Evolutionary conservation across 768 basidiomycete species (phyloP).

Genomic region (Termitomyces heimii): DNA sequence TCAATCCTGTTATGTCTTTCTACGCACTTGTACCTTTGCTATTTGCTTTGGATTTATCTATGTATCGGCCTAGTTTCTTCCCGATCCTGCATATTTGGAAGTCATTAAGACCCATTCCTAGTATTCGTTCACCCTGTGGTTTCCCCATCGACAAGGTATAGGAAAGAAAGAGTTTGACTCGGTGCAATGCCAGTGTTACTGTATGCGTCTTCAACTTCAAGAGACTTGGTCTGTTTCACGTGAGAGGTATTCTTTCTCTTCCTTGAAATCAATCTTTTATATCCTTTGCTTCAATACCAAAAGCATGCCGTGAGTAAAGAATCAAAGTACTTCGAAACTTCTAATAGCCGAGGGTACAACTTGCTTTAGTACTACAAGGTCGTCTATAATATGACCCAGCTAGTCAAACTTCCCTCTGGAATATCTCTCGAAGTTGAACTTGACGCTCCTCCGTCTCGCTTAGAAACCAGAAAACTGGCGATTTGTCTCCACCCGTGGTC

Average conservation of each 20-base stretch:
- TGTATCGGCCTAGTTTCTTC: background rate
- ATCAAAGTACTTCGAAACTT: background rate
- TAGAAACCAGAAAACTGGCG: constrained; percentile 37
- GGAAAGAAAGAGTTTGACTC: background rate
- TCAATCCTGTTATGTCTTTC: background rate
- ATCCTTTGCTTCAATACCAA: background rate
- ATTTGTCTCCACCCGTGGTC: constrained; percentile 84
- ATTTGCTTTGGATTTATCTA: background rate
- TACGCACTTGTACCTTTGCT: background rate
- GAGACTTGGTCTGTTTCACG: background rate
- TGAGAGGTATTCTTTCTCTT: background rate
- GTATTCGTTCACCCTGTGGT: background rate
- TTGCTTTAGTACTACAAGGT: background rate
- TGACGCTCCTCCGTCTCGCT: constrained; percentile 19
- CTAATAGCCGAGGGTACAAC: background rate
- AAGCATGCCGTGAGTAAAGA: background rate
- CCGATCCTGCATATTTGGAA: background rate
- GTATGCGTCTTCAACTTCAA: background rate
- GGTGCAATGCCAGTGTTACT: too few species aligned
- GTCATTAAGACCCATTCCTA: background rate
- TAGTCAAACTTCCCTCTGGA: constrained; percentile 15
- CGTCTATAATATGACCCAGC: constrained; percentile 8
- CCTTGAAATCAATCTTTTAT: too few species aligned
- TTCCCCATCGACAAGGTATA: background rate
- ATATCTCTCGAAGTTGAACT: constrained; percentile 35